Evolutionary conservation across 371 early-diverging fungal genomes (phyloP), one percentile per base, ranked within the genome.

Genomic region (Parasitella parasitica): DNA sequence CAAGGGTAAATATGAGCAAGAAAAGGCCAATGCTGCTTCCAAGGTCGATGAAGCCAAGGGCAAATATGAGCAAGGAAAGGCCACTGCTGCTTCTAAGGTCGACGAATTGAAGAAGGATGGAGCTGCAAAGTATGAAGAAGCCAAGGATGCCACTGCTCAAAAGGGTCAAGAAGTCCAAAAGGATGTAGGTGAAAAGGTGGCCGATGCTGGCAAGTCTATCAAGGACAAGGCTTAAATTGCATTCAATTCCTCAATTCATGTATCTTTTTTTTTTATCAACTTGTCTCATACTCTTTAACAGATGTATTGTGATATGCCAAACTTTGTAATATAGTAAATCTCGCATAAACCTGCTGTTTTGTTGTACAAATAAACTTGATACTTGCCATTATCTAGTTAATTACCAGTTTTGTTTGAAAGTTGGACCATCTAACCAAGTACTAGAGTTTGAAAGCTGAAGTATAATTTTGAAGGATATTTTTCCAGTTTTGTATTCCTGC

Each of bases 81-180:
- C 32, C 28, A 27, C 46, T 52, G 53, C 46, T 13, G 46, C 26
- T 9, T 36, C 28, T 30, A 62, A 58, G 49, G 62, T 15, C n/a
- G 34, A 58, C 3, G 58, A 62, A 48, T 37, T 38, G 18, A 54
- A 59, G 35, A 50, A 63, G 24, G 50, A 63, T 22, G 68, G 59
- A n/a, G 27, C 53, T 5, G 35, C 63, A 0, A 30, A 55, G 6
- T 43, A 43, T 30, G 68, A 59, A 8, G 20, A 26, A 48, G 60
- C 64, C 24, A 63, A 63, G 37, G 46, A 63, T 28, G 54, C 49
- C 16, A 60, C 66, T 34, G 28, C 39, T 11, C 56, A 61, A 61
- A 69, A 69, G 54, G 54, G 60, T 15, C 36, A 60, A 37, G 64
- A 69, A 56, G 11, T 60, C 7, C 64, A 69, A 48, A 35, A 63